Base-by-base conservation (phyloP, 1,139 yeast genomes). In the Spencermartinsiella ligniputridi region DNA sequence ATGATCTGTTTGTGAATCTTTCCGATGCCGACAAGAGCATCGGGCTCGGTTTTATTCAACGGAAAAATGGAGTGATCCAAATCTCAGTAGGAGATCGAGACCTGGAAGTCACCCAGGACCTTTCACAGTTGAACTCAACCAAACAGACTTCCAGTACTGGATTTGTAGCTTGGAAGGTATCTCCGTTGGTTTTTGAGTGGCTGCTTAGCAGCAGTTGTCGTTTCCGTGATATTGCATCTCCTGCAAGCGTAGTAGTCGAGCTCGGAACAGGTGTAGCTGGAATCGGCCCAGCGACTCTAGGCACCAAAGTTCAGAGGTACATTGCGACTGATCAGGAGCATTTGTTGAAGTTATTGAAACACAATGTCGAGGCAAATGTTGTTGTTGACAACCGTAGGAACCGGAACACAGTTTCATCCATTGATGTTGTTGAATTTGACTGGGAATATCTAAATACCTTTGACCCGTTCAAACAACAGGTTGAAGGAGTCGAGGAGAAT, bases 241-340 rank as follows among this genome's bases (percentile, higher is more conserved):
- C 32, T 19, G 8, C 32, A 27, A 54, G 56, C 30, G 52, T 56
- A 1, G 71, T 81, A 0, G 62, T 83, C 2, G 92, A 83, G 53
- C 59, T 83, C 4, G 94, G 94, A 0, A 62, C 85, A 13, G 94
- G 94, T 0, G 75, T 75, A 0, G 72, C 81, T 0, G 89, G 83
- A 0, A 60, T 82, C 1, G 60, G 78, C 21, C 79, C 79, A 0
- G 61, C 74, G 3, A 59, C 71, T 0, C 48, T 83, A 12, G 78
- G 75, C 0, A 68, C 69, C 0, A 37, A 44, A 11, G 66, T 70
- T 8, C 41, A 53, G 0, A 57, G 58, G 19, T 81, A 70, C 52
- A 61, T 81, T 1, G 82, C 84, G 1, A 77, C 86, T 0, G 94
- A 83, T 57, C 90, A 83, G 54, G 63, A 62, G 30, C 81, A 74